Conservation (phyloP, 2,329 filamentous ascomycete species). For the Elsinoe batatas region DNA sequence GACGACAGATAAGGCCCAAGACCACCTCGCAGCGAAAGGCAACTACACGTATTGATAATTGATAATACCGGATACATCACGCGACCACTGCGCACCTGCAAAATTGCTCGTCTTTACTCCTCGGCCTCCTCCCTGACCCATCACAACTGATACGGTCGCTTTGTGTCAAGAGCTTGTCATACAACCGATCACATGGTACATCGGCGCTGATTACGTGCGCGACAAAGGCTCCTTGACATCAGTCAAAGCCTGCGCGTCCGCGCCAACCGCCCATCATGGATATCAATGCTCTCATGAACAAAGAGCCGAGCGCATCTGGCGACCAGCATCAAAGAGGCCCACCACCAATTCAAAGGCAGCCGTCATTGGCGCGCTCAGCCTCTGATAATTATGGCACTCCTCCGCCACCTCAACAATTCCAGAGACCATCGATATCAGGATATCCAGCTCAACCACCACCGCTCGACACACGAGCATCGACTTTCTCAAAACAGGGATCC, state of each 20-base stretch:
- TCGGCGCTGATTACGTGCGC: not conserved
- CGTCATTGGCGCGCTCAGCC: not conserved
- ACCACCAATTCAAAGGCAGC: slow-evolving; percentile 1
- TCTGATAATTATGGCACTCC: slow-evolving; percentile 14
- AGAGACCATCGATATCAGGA: slow-evolving; percentile 14
- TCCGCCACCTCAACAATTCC: slow-evolving; percentile 12
- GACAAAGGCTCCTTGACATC: slow-evolving; percentile 7
- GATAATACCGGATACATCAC: not conserved
- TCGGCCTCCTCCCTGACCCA: no score
- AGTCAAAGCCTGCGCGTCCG: slow-evolving; percentile 5
- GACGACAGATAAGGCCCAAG: not conserved
- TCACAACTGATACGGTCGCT: not conserved
- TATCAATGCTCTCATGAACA: slow-evolving; percentile 23
- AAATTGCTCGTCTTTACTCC: no score
- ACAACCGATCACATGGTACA: slow-evolving; percentile 2
- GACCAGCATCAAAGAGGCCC: slow-evolving; percentile 16
- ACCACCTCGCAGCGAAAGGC: not conserved
- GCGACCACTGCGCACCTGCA: not conserved
- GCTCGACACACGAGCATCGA: slow-evolving; percentile 18
- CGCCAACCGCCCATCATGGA: slow-evolving; percentile 21
- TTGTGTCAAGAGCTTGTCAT: not conserved
- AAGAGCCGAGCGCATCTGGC: slow-evolving; percentile 20
- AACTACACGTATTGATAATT: not conserved
- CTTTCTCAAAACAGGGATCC: slow-evolving; percentile 16
- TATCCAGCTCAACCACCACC: slow-evolving; percentile 16